phyloP scores from a whole-genome alignment of 495 filamentous ascomycete species.

The Neurospora sp. region DNA sequence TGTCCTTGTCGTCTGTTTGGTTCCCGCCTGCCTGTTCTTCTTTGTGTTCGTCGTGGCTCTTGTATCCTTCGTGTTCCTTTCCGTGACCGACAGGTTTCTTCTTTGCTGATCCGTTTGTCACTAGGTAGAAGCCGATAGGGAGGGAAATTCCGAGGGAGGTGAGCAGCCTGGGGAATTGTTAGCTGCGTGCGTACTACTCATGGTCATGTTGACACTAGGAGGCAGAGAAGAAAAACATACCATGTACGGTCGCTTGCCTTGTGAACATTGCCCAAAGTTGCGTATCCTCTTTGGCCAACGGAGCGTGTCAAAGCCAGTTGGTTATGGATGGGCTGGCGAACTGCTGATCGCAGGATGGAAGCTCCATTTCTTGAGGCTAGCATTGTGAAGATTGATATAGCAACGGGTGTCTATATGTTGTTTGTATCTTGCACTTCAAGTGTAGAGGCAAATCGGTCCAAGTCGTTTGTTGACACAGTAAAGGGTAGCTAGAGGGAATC shows the following conservation, averaged over 20 bases:
- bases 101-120: not conserved
- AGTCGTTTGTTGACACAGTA: not conserved
- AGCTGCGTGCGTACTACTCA: not conserved
- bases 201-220: not conserved
- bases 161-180: constrained; percentile 4
- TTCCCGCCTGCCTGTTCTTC: constrained; percentile 14
- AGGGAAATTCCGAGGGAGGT: constrained; percentile 10
- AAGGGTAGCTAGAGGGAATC: not conserved
- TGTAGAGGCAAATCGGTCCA: not conserved
- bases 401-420: not conserved
- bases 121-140: constrained; percentile 6
- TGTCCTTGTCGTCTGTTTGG: constrained; percentile 11
- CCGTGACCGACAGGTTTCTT: not conserved
- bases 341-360: constrained; percentile 1
- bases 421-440: not conserved
- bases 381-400: not conserved
- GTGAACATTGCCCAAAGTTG: constrained; percentile 3
- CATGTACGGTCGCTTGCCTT: constrained; percentile 11
- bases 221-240: not conserved
- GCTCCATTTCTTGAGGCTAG: not conserved
- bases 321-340: not conserved
- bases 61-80: not conserved
- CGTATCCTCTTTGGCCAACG: constrained; percentile 7
- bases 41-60: not conserved
- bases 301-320: not conserved